phyloP scores from a whole-genome alignment of 805 yeast genomes.

The Kodamaea lidongshanica region DNA sequence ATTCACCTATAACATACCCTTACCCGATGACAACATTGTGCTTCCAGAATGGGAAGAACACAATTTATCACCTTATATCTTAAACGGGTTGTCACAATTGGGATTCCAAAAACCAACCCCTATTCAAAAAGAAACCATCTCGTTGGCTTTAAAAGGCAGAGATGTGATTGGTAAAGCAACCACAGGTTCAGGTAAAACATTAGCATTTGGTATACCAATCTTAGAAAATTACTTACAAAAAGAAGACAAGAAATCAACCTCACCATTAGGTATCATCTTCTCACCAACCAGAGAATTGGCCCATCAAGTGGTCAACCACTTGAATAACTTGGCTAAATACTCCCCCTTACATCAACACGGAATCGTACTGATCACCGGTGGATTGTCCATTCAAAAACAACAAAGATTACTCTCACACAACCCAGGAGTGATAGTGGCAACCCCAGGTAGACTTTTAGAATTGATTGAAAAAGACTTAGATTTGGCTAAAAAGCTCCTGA shows the following conservation, averaged over 20 bases:
- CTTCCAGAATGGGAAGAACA: constrained; percentile 56
- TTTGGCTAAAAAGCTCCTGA: constrained; percentile 34
- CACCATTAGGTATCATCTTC: constrained; percentile 77
- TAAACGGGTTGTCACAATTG: constrained; percentile 55
- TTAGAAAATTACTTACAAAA: constrained; percentile 53
- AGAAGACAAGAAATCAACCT: constrained; percentile 2
- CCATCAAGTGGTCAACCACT: constrained; percentile 82
- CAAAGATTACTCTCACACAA: constrained; percentile 67
- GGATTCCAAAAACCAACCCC: constrained; percentile 72
- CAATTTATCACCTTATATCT: constrained; percentile 48
- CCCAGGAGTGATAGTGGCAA: constrained; percentile 82
- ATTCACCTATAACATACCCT: constrained; percentile 23
- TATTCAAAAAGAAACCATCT: constrained; percentile 73
- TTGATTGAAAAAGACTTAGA: constrained; percentile 58
- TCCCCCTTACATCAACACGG: constrained; percentile 50
- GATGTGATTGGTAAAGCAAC: constrained; percentile 95
- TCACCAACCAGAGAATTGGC: constrained; percentile 97
- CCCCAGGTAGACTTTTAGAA: constrained; percentile 92
- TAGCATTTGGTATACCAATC: constrained; percentile 92
- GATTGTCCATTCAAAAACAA: constrained; percentile 90
- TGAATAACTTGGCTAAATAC: constrained; percentile 48
- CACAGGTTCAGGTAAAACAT: constrained; percentile 96
- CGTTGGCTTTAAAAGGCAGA: constrained; percentile 61
- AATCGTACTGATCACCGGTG: constrained; percentile 84
- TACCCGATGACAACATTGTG: constrained; percentile 33